Percentiles rank a stretch among this genome's conserved stretches.
Evolutionary conservation across 2,329 filamentous ascomycete species (phyloP).

Genomic region (Akanthomyces dipterigenus): DNA sequence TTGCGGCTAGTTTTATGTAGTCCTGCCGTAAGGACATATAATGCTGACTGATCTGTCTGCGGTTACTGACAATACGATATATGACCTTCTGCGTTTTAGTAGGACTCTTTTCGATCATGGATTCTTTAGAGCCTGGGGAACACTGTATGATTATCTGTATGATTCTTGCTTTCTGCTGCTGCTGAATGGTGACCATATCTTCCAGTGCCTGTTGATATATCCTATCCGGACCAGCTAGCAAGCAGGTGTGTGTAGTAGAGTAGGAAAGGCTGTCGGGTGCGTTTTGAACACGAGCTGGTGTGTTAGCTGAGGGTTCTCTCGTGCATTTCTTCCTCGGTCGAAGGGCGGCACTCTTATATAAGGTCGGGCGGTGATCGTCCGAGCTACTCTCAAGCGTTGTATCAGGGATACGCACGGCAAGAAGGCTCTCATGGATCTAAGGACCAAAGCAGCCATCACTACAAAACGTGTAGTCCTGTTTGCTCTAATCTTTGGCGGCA

Average conservation of each 20-base stretch:
- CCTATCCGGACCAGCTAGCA: neutral
- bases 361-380: neutral
- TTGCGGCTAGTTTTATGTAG: neutral
- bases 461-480: neutral
- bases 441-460: neutral
- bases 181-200: neutral
- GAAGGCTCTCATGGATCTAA: neutral
- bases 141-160: neutral
- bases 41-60: neutral
- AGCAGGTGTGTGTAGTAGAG: neutral
- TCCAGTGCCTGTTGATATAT: neutral
- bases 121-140: neutral
- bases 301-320: no score
- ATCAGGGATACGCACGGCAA: neutral
- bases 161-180: neutral
- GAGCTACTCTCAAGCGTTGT: neutral
- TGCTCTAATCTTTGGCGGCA: neutral
- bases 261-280: neutral
- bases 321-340: no score
- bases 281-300: neutral
- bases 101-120: neutral
- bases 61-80: neutral
- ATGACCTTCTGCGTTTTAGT: neutral
- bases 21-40: neutral
- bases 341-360: no score